Evolutionary conservation across 306 rosid genomes (phyloP).

Genomic region (Castanospermum australe): DNA sequence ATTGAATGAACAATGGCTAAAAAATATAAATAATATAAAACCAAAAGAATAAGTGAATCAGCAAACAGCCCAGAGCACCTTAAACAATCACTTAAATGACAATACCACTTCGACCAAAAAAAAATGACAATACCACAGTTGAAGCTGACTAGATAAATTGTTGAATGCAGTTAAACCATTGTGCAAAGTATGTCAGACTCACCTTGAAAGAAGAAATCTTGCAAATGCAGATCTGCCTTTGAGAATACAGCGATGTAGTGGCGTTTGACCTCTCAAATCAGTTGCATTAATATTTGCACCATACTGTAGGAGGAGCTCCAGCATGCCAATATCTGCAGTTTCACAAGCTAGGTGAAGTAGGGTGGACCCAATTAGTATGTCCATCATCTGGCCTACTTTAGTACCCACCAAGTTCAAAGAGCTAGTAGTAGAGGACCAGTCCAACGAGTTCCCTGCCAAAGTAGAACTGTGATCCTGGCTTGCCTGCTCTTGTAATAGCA

Average conservation of each 20-base stretch:
- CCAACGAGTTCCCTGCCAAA: conserved; percentile 59
- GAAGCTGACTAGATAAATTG: not conserved
- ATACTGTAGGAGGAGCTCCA: conserved; percentile 95
- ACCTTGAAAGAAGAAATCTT: conserved; percentile 89
- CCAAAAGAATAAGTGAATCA: not conserved
- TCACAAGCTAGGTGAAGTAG: conserved; percentile 96
- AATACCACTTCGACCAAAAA: not conserved
- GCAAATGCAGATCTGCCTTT: conserved; percentile 59
- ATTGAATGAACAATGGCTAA: not conserved
- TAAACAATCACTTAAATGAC: not conserved
- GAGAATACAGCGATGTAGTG: conserved; percentile 75
- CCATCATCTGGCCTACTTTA: conserved; percentile 61
- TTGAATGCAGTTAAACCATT: not conserved
- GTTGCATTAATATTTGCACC: conserved; percentile 81
- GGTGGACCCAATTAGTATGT: conserved; percentile 74
- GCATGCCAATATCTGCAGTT: conserved; percentile 91
- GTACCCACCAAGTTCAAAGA: conserved; percentile 49
- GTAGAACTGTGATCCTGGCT: conserved; percentile 56
- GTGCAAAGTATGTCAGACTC: conserved; percentile 25
- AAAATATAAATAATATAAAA: conserved; percentile 1
- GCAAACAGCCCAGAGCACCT: not conserved
- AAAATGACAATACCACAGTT: too few relatives aligned
- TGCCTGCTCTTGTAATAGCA: conserved; percentile 82
- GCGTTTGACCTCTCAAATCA: conserved; percentile 79
- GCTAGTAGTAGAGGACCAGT: conserved; percentile 67